Conservation (phyloP, 2,329 filamentous ascomycete genomes). For the Calonectria henricotiae region DNA sequence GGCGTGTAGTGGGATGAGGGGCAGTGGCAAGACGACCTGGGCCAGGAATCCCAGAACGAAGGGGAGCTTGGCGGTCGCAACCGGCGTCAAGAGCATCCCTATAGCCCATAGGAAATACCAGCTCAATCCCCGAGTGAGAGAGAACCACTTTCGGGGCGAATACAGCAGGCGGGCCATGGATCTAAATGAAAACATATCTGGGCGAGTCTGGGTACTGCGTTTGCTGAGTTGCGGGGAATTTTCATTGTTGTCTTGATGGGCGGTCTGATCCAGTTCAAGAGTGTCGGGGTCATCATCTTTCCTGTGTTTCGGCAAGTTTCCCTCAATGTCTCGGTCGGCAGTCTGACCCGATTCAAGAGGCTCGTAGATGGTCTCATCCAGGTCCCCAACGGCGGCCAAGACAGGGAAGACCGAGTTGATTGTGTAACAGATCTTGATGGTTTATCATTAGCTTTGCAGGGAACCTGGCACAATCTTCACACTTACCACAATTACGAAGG, state of each 20-base stretch:
- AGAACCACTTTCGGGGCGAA: background rate
- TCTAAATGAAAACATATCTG: background rate
- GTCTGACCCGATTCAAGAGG: background rate
- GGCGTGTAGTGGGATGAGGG: background rate
- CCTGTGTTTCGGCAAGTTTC: background rate
- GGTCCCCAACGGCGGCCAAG: background rate
- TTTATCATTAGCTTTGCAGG: background rate
- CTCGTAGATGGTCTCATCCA: background rate
- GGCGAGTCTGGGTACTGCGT: background rate
- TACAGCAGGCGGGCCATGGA: background rate
- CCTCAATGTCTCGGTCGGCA: background rate
- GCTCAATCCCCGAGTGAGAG: background rate
- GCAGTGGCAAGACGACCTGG: background rate
- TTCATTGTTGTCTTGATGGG: background rate
- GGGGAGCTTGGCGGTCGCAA: background rate
- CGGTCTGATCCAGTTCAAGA: background rate
- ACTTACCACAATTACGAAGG: background rate
- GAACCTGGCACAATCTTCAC: background rate
- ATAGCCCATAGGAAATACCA: background rate
- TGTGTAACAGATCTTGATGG: background rate
- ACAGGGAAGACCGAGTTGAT: background rate
- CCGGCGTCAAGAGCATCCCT: background rate
- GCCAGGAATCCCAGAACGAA: background rate
- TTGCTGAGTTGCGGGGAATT: background rate
- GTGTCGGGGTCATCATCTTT: background rate